Conservation (phyloP, 2,329 filamentous ascomycete species). For the Fulvia fulva region DNA sequence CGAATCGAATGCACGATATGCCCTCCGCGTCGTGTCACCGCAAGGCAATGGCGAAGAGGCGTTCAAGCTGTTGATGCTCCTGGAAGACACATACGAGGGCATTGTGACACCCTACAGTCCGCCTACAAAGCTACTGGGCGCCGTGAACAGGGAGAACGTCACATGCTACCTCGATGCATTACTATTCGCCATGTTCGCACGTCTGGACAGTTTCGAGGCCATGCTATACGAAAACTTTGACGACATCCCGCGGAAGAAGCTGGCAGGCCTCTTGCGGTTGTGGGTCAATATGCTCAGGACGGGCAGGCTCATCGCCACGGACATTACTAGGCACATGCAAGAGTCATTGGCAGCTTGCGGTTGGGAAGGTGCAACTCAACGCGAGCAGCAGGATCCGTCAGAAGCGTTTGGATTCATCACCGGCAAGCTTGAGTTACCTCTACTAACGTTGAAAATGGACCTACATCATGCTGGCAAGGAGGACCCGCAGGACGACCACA, state of each 20-base stretch:
- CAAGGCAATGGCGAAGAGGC: conserved; percentile 69
- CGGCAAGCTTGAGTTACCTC: conserved; percentile 77
- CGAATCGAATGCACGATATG: conserved; percentile 61
- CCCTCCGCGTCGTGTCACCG: conserved; percentile 59
- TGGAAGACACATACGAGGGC: conserved; percentile 77
- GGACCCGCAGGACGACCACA: conserved; percentile 81
- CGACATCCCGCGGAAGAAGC: conserved; percentile 66
- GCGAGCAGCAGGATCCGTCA: conserved; percentile 91
- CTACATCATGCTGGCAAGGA: conserved; percentile 88
- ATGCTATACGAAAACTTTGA: conserved; percentile 79
- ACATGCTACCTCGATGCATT: conserved; percentile 94
- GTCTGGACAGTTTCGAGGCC: conserved; percentile 84
- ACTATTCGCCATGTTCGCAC: conserved; percentile 92
- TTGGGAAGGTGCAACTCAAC: conserved; percentile 72
- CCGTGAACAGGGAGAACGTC: conserved; percentile 77
- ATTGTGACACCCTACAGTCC: conserved; percentile 72
- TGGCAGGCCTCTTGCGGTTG: conserved; percentile 74
- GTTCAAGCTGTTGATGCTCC: conserved; percentile 69
- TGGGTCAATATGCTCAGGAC: conserved; percentile 92
- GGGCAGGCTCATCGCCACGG: conserved; percentile 77
- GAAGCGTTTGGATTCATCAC: conserved; percentile 96
- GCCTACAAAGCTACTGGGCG: conserved; percentile 69
- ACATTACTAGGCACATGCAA: conserved; percentile 80
- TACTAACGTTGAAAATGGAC: conserved; percentile 89
- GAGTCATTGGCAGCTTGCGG: conserved; percentile 78